Base-by-base conservation (phyloP, 2,329 filamentous ascomycete genomes). In the Fonsecaea nubica region DNA sequence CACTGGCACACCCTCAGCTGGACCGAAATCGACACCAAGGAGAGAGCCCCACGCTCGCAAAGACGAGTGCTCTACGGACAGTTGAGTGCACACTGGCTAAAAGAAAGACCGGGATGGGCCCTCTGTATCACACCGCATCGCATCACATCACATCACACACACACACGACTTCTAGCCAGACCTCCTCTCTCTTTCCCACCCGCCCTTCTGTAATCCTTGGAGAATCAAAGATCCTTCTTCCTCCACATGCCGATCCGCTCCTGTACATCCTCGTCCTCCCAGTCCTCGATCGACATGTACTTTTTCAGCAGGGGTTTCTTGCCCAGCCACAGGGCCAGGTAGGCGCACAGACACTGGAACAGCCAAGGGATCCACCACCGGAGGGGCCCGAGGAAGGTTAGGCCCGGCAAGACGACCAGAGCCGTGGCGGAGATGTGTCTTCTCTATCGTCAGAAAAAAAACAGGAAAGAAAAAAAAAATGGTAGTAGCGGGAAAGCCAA, bases 361-460 rank as follows among this genome's bases (percentile, higher is more conserved):
- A 63, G 30, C 55, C 53, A 67, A 1, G 67, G 67, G 21, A 69
- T 54, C 65, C 65, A 69, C 67, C 67, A 69, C 45, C 67, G 59
- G 5, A 69, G 55, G 3, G 67, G 67, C 3, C 67, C 67, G 33
- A 69, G 62, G 36, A 63, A 62, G 50, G 40, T 65, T 21, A 56
- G 36, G 9, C 12, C 50, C 13, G 90, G 90, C 15, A 92, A 92
- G 75, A 90, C 92, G 88, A 86, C 82, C 5, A 83, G 84, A 48
- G 84, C 87, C 0, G 84, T 92, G 52, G 90, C 62, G 8, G 58
- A 58, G 21, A 61, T 52, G 52, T 69, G 67, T 62, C 67, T 69
- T 6, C 5, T 32, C 10, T 18, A 21, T 9, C 9, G 5, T 1
- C 30, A n/a, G 25, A 36, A 15, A 35, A 52, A 36, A 15, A 3